phyloP scores from a whole-genome alignment of 2,329 filamentous ascomycete genomes.

The Neopestalotiopsis sp. region DNA sequence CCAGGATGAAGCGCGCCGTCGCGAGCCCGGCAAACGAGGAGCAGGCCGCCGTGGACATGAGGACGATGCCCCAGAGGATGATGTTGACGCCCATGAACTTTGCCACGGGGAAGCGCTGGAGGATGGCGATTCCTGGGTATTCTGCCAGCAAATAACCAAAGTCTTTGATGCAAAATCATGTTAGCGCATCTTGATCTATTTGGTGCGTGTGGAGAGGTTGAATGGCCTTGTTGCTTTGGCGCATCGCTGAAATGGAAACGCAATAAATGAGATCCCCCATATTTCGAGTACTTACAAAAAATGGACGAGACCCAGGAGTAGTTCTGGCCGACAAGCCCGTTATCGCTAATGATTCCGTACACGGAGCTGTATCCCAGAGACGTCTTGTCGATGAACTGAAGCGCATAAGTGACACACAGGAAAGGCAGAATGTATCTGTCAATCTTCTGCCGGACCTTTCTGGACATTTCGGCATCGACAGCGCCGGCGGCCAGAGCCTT shows the following conservation, averaged over 20 bases:
- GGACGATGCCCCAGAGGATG: conserved; percentile 44
- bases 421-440: conserved; percentile 28
- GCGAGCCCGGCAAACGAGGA: conserved; percentile 27
- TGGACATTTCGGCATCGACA: conserved; percentile 29
- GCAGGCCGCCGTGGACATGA: conserved; percentile 29
- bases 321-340: conserved; percentile 26
- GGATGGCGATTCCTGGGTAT: conserved; percentile 42
- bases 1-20: conserved; percentile 26
- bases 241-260: no score
- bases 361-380: conserved; percentile 32
- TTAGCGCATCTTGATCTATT: no score
- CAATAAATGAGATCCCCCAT: no score
- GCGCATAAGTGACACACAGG: conserved; percentile 31
- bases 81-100: conserved; percentile 42
- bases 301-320: conserved; percentile 32
- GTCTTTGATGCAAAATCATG: conserved; percentile 5
- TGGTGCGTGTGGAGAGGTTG: no score
- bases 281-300: conserved; percentile 22
- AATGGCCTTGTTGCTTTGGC: no score
- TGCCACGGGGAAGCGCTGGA: conserved; percentile 38
- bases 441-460: conserved; percentile 27
- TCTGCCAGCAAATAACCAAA: conserved; percentile 46
- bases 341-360: conserved; percentile 29
- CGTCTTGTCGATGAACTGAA: conserved; percentile 34
- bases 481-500: conserved; percentile 35